phyloP scores from a whole-genome alignment of 2,329 filamentous ascomycete genomes.

The Colletotrichum theobromicola region DNA sequence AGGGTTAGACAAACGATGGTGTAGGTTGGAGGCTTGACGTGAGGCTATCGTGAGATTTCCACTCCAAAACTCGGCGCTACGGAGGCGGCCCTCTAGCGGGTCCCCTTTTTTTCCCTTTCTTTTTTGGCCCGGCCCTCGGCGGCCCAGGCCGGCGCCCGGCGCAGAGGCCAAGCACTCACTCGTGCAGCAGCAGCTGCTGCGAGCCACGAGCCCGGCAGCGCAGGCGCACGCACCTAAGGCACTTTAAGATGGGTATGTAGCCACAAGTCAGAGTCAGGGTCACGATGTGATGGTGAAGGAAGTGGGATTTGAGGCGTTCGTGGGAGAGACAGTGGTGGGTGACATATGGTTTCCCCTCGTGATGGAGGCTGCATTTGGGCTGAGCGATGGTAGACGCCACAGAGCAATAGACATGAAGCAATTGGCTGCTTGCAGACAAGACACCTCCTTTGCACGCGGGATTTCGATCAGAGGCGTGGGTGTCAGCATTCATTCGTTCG shows the following conservation, averaged over 20 bases:
- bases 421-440: not conserved
- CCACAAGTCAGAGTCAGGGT: not conserved
- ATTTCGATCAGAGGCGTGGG: not conserved
- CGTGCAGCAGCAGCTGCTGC: too few relatives aligned
- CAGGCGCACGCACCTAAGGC: not conserved
- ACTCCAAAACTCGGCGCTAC: not conserved
- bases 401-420: not conserved
- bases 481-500: too few relatives aligned
- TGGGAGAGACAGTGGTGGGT: not conserved
- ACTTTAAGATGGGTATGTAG: too few relatives aligned
- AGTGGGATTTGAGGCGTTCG: not conserved
- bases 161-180: not conserved
- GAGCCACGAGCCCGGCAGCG: not conserved
- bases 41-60: slow-evolving; percentile 11
- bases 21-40: not conserved
- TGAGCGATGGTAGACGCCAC: not conserved
- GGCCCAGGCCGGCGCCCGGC: slow-evolving; percentile 2
- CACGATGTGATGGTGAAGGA: not conserved
- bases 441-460: not conserved
- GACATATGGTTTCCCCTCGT: not conserved
- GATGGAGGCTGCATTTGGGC: not conserved
- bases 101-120: not conserved
- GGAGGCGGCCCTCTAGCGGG: not conserved
- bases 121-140: not conserved
- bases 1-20: not conserved